Base-by-base conservation (phyloP, 805 yeast species). In the Starmerella stellata region DNA sequence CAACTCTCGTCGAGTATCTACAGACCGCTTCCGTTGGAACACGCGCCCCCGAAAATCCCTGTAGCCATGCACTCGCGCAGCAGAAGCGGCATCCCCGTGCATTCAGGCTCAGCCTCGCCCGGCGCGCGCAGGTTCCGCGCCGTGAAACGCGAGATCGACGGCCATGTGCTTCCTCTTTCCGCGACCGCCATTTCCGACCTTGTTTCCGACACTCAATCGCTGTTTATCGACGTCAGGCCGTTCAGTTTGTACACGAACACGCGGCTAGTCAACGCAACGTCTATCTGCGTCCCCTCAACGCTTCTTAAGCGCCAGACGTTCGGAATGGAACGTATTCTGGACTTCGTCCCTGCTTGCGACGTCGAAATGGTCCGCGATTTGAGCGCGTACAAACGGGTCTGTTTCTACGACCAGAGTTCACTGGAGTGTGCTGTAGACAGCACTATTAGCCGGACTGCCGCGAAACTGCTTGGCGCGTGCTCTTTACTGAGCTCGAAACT, bases 231-330 rank as follows among this genome's bases (percentile, higher is more conserved):
- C 54, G 75, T 78, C 9, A 62, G 96, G 39, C 80, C 95, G 0
- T 81, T 74, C 52, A 74, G 78, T 19, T 87, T 79, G 41, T 81
- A 62, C 53, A 66, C 74, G 32, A 68, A 64, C 42, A 52, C 65
- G 2, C 82, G 75, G 44, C 56, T 87, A 11, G 51, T 49, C 3
- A 62, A 68, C 31, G 69, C 95, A 1, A 62, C 80, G 34, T 81
- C 81, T 53, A 67, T 87, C 28, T 80, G 93, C 55, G 59, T 85
- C 13, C 95, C 96, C 2, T 77, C 93, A n/a, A 85, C 95, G 0
- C 62, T 85, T 31, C 60, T 85, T 45, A 78, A 75, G 53, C 68
- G 96, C 46, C 62, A 73, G 24, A 76, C 75, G 38, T 85, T 79
- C 50, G 72, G 74, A 2, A 61, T 85, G 40, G 35, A 45, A 14